A percentile compares a stretch with the other conserved stretches of the same genome.
These are phyloP conservation scores for Fimicolochytrium jonesii DNA, from an alignment of 192 early-diverging fungal genomes.

Conservation along the genomic window DNA sequence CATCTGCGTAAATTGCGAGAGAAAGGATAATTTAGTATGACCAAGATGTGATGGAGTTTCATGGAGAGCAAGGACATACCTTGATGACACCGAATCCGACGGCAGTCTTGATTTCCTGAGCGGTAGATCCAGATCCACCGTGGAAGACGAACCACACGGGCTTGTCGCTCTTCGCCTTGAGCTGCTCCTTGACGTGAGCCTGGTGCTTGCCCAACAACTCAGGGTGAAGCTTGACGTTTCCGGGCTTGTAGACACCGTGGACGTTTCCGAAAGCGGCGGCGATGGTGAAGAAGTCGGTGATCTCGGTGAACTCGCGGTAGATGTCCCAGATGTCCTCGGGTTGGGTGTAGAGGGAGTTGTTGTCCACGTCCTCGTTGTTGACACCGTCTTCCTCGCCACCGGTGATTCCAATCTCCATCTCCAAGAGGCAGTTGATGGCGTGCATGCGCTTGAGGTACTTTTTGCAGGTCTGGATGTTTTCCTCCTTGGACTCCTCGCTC, in stretches of 20 bases:
- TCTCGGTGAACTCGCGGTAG: conserved; percentile 78
- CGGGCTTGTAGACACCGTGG: conserved; percentile 92
- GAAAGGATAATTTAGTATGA: not conserved
- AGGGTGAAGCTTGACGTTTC: conserved; percentile 92
- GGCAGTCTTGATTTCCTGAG: conserved; percentile 76
- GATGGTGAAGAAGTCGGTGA: conserved; percentile 90
- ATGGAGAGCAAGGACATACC: conserved; percentile 9
- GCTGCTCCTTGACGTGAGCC: conserved; percentile 69
- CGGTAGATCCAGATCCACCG: conserved; percentile 87
- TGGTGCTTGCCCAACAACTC: conserved; percentile 92
- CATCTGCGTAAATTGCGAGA: conserved; percentile 59
- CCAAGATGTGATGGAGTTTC: not conserved
- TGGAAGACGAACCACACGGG: conserved; percentile 98
- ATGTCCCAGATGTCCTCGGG: conserved; percentile 96
- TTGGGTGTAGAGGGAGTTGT: conserved; percentile 87
- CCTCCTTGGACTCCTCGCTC: conserved; percentile 87
- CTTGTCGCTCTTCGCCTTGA: conserved; percentile 53
- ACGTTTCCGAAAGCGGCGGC: conserved; percentile 95
- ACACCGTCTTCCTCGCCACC: conserved; percentile 99
- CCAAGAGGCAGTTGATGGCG: conserved; percentile 79
- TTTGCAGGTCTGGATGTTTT: conserved; percentile 87
- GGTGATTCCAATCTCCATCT: conserved; percentile 99
- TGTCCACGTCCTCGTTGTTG: conserved; percentile 91
- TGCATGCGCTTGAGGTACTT: conserved; percentile 92
- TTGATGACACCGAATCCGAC: conserved; percentile 86